Base-by-base conservation (phyloP, 768 basidiomycete genomes). In the Brasilioporus rufonigricans region DNA sequence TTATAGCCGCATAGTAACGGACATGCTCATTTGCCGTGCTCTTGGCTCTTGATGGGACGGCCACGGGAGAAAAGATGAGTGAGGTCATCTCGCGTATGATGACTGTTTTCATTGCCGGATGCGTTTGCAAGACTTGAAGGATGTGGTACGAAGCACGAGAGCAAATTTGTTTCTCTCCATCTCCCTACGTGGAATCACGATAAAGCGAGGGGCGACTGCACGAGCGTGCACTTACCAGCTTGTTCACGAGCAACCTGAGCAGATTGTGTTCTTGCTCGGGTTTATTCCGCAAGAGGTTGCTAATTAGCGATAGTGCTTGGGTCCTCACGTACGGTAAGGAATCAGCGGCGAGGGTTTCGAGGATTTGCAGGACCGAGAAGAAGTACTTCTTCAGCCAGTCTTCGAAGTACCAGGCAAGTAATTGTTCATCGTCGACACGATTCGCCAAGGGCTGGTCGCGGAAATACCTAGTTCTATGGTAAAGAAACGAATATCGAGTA, bases 241-340 rank as follows among this genome's bases (percentile, higher is more conserved):
- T 98, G 76, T 98, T 96, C 32, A 93, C 93, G 9, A 98, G 85
- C 6, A 98, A 76, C 27, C 89, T 84, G 6, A 98, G 82, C 29
- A 98, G 75, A 74, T 99, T 99, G 65, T 98, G 93, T 68, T 98
- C 97, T 69, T 99, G 97, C 69, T 99, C 97, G 0, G 96, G 93
- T 63, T 93, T 94, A 55, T 88, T 89, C 31, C 83, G 81, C 12
- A 99, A 82, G 5, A 98, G 83, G 27, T 83, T 86, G 68, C 81
- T 84, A 33, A 94, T 83, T 35, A 95, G 78, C 24, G 79, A 81
- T 52, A 97, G 79, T 0, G 89, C 78, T 71, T 96, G 94, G 0
- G 81, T 94, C 35, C 94, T 86, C 53, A 97, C 87, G 62, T 95
- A 98, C 3, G 86, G 79, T 4, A 98, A 78, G 0, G 91, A 85